Percentiles rank a stretch among this genome's conserved stretches.
These are phyloP conservation scores for Alternaria incomplexa DNA, from an alignment of 2,329 filamentous ascomycete species.

Conservation along the genomic window DNA sequence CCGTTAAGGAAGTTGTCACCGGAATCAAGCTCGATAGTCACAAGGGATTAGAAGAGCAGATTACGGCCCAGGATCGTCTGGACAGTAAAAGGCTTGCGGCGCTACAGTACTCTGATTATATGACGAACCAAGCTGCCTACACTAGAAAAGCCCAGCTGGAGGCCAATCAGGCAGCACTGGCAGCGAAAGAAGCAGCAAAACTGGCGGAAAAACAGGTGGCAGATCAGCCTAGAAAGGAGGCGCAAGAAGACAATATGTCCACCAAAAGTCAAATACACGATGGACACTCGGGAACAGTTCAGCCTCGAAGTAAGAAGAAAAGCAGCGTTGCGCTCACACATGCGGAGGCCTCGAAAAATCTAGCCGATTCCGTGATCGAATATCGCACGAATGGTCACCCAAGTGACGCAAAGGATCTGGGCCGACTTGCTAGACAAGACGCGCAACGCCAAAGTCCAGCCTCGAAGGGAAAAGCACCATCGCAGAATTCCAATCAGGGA, in stretches of 20 bases:
- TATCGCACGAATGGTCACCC: background rate
- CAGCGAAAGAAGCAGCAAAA: background rate
- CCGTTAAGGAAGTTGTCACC: constrained; percentile 15
- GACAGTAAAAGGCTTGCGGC: background rate
- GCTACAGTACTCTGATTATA: background rate
- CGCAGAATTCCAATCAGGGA: background rate
- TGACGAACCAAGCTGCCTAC: background rate
- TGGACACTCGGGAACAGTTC: background rate
- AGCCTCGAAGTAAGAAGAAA: background rate
- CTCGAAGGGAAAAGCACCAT: background rate
- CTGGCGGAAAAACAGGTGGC: background rate
- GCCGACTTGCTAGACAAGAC: background rate
- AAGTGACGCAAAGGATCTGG: background rate
- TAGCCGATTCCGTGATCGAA: background rate
- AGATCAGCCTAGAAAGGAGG: background rate
- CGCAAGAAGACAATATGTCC: background rate
- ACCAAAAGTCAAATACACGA: background rate
- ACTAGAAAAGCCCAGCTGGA: background rate
- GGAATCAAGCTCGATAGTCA: constrained; percentile 16
- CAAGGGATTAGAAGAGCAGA: constrained; percentile 7
- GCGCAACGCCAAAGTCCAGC: background rate
- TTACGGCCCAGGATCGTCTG: background rate
- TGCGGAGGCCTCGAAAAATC: background rate
- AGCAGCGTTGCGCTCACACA: background rate
- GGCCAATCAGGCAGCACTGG: background rate